Conservation (phyloP, 352 stramenopile species). For the Halophytophthora polymorphica region DNA sequence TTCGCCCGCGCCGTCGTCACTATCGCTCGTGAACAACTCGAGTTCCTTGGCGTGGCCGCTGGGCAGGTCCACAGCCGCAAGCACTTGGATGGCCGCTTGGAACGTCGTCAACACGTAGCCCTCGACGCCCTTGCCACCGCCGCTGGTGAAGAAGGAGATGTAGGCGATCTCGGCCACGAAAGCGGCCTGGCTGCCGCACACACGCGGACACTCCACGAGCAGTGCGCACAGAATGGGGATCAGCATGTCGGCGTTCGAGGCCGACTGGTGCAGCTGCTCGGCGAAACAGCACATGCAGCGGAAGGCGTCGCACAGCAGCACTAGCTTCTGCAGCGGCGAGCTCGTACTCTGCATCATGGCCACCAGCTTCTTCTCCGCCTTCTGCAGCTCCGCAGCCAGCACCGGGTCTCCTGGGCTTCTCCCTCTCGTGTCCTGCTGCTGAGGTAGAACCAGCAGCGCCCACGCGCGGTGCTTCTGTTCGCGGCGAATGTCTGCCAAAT, state of each 20-base stretch:
- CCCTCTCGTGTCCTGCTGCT: constrained; percentile 6
- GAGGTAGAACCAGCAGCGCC: constrained; percentile 16
- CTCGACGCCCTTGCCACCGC: constrained; percentile 70
- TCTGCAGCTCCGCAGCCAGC: constrained; percentile 34
- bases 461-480: constrained; percentile 40
- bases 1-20: constrained; percentile 19
- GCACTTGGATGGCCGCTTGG: constrained; percentile 65
- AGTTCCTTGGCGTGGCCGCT: constrained; percentile 50
- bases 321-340: constrained; percentile 61
- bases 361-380: constrained; percentile 39
- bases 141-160: constrained; percentile 74
- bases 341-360: constrained; percentile 44
- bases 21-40: constrained; percentile 42
- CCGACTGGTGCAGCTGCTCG: constrained; percentile 55
- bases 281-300: constrained; percentile 63
- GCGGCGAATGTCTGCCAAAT: constrained; percentile 43
- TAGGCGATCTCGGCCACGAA: constrained; percentile 78
- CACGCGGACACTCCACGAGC: constrained; percentile 38
- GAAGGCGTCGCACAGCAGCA: constrained; percentile 59
- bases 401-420: constrained; percentile 3
- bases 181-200: constrained; percentile 19
- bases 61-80: constrained; percentile 60
- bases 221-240: constrained; percentile 68
- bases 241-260: constrained; percentile 66
- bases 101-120: constrained; percentile 78